phyloP scores from a whole-genome alignment of 768 basidiomycete species.

The Rhizopogon salebrosus region DNA sequence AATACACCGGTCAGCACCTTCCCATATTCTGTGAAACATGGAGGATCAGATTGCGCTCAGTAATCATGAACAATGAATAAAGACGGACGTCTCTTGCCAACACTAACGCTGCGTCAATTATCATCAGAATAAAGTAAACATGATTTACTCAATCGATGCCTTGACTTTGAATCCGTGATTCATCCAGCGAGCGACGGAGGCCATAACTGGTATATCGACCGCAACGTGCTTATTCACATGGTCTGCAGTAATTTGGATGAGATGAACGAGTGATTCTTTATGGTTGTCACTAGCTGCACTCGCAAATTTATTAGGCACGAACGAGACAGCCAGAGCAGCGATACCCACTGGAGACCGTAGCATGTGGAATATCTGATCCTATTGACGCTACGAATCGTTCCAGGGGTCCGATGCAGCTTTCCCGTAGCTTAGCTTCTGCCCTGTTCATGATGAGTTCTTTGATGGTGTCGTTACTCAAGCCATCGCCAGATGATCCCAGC shows the following conservation, averaged over 20 bases:
- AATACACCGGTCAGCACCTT: no score
- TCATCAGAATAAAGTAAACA: no score
- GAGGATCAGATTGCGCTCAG: no score
- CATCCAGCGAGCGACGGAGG: slow-evolving; percentile 1
- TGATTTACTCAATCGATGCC: no score
- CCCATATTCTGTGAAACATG: no score
- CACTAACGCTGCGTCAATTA: no score
- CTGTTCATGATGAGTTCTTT: neutral
- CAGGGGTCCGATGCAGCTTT: neutral
- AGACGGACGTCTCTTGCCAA: no score
- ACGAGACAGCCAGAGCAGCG: neutral
- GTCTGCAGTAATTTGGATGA: slow-evolving; percentile 1
- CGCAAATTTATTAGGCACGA: neutral
- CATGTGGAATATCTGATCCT: neutral
- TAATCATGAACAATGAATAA: no score
- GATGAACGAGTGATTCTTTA: neutral
- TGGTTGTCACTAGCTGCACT: neutral
- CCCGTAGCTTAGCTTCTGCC: neutral
- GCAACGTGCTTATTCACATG: neutral
- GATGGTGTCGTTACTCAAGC: neutral
- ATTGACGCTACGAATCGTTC: neutral
- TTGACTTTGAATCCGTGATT: no score
- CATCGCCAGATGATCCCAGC: neutral
- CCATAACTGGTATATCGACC: neutral
- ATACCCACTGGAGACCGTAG: neutral